Percentiles rank a stretch among this genome's conserved stretches.
These are phyloP conservation scores for Dothidotthia symphoricarpi DNA, from an alignment of 2,329 filamentous ascomycete species.

Conservation along the genomic window DNA sequence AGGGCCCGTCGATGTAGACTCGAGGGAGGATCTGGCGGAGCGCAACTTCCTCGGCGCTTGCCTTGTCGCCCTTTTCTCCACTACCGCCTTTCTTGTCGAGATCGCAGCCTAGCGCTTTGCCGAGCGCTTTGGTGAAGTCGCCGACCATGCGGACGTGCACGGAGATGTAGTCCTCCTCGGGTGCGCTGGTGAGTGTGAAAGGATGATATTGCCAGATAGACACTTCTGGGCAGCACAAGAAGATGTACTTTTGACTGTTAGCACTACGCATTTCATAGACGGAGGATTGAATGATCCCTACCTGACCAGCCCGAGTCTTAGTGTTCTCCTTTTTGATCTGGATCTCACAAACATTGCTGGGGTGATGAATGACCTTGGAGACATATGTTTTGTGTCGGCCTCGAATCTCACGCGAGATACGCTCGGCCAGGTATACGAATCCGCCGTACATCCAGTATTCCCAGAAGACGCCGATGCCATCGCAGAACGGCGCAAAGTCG, in stretches of 20 bases:
- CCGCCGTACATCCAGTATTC: slow-evolving; percentile 87
- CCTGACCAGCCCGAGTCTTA: slow-evolving; percentile 73
- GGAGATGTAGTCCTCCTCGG: slow-evolving; percentile 87
- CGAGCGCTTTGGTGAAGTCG: slow-evolving; percentile 72
- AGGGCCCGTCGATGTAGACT: slow-evolving; percentile 81
- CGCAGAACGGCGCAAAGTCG: slow-evolving; percentile 75
- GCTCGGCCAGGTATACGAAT: slow-evolving; percentile 76
- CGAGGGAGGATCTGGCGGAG: slow-evolving; percentile 73
- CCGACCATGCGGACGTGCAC: slow-evolving; percentile 82
- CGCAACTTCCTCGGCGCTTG: slow-evolving; percentile 61
- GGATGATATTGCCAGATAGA: slow-evolving; percentile 88
- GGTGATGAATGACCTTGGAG: slow-evolving; percentile 85
- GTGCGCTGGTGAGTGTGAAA: slow-evolving; percentile 81
- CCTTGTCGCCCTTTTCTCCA: slow-evolving; percentile 47
- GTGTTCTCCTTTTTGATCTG: slow-evolving; percentile 90
- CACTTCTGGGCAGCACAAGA: slow-evolving; percentile 81
- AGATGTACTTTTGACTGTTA: slow-evolving; percentile 64
- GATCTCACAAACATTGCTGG: slow-evolving; percentile 84
- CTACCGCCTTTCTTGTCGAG: slow-evolving; percentile 57
- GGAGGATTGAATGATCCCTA: slow-evolving; percentile 16
- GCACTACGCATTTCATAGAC: not conserved
- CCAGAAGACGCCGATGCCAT: slow-evolving; percentile 78
- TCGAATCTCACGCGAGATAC: slow-evolving; percentile 73
- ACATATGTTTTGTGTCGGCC: slow-evolving; percentile 82
- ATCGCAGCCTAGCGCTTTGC: slow-evolving; percentile 71